Evolutionary conservation across 345 rosid species (phyloP).

Genomic region (thale cress (Arabidopsis thaliana)): TAIR10.1 NC_003074.8:21992001-21992500

Average conservation of each 20-base stretch:
- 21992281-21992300: conserved; percentile 85
- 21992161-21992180: conserved; percentile 89
- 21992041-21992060: conserved; percentile 61
- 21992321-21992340: conserved; percentile 83
- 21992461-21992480: conserved; percentile 98
- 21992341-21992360: conserved; percentile 74
- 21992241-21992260: conserved; percentile 89
- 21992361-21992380: conserved; percentile 79
- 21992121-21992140: conserved; percentile 80
- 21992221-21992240: conserved; percentile 94
- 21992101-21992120: conserved; percentile 70
- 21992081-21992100: conserved; percentile 90
- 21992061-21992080: conserved; percentile 80
- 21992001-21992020: conserved; percentile 13
- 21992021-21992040: conserved; percentile 16
- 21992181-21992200: conserved; percentile 79
- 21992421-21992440: conserved; percentile 90
- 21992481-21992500: conserved; percentile 93
- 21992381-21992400: conserved; percentile 83
- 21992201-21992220: conserved; percentile 95
- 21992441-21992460: conserved; percentile 99
- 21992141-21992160: conserved; percentile 93
- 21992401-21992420: conserved; percentile 74
- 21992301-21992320: conserved; percentile 77
- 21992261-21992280: conserved; percentile 99